Base-by-base conservation (phyloP, 2,329 filamentous ascomycete genomes). In the Beauveria brongniartii region DNA sequence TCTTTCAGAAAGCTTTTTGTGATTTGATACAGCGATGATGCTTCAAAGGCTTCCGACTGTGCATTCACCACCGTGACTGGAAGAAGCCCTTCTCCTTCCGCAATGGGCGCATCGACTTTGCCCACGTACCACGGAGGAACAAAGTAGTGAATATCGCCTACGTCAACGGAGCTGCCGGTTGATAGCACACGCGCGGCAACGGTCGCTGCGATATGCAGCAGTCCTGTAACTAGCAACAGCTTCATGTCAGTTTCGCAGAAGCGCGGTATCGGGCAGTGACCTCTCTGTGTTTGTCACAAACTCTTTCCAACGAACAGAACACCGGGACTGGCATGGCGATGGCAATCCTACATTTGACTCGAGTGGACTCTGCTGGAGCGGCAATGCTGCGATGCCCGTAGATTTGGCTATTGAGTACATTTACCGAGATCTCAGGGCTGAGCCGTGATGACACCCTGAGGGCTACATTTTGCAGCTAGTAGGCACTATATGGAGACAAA, bases 81-180 rank as follows among this genome's bases (percentile, higher is more conserved):
- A 41, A 58, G 16, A 6, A 57, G 34, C 18, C 20, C 37, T 12
- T 57, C 52, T 26, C 2, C 53, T 3, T 57, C 28, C 8, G 5
- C 18, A 5, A 8, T 8, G 9, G 26, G 46, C 10, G 22, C 34
- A 22, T 44, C 26, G 9, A 62, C 20, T n/a, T n/a, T 54, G 30
- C 22, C 64, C 16, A 64, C 59, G n/a, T 52, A 20, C 26, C 37
- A 46, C 41, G 64, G 63, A 6, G 64, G 61, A 26, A 65, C 43
- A 47, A 63, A 64, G 40, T 64, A 65, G 10, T 55, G 44, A n/a
- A 63, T 24, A 7, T 18, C 37, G 18, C 64, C 59, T 2, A 65
- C 44, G 5, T 18, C 24, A 5, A 64, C 56, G 1, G 64, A 64
- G 6, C 57, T 24, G n/a, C 64, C 64, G 9, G 64, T 63, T 7